Base-by-base conservation (phyloP, 768 basidiomycete genomes). In the Macrocybe gigantea region DNA sequence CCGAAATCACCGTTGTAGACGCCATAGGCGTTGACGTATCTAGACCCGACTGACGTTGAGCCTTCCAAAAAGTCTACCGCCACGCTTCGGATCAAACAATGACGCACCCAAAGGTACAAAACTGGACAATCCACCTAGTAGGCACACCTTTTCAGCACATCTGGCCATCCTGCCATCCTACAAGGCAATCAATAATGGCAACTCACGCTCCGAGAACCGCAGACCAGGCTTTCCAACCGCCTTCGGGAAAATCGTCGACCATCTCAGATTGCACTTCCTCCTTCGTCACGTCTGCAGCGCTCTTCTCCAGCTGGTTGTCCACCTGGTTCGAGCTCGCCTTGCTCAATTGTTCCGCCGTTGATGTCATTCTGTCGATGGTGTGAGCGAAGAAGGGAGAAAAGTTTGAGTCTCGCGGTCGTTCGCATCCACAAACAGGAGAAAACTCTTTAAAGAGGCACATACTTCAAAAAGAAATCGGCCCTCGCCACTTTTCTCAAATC, bases 141-240 rank as follows among this genome's bases (percentile, higher is more conserved):
- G 7, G 8, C 32, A 10, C 8, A 6, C 30, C 5, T 6, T 32
- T 2, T 22, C 22, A 22, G 22, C 22, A 22, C 22, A 31, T 38
- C 36, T 11, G 11, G 36, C 14, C 32, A 44, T 8, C 32, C n/a
- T 11, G 32, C 12, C 7, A n/a, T 10, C 11, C 29, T 11, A 32
- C 29, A 44, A 10, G 6, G 35, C 7, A 13, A 15, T 31, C 11
- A 29, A 41, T 29, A 15, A 44, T 32, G 29, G 8, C 13, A n/a
- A 45, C 58, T 48, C 40, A 63, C 62, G 52, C 58, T 31, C 62
- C 62, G 36, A 61, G 42, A 34, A 63, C 41, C 5, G 59, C 60
- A 9, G 22, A 44, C 60, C 61, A 63, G 11, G 56, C 61, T 32
- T 49, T 47, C 50, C 39, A 43, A 33, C 60, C 60, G 33, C 60